Conservation (phyloP, 1,284 basidiomycete genomes). For the Inonotus obliquus region DNA sequence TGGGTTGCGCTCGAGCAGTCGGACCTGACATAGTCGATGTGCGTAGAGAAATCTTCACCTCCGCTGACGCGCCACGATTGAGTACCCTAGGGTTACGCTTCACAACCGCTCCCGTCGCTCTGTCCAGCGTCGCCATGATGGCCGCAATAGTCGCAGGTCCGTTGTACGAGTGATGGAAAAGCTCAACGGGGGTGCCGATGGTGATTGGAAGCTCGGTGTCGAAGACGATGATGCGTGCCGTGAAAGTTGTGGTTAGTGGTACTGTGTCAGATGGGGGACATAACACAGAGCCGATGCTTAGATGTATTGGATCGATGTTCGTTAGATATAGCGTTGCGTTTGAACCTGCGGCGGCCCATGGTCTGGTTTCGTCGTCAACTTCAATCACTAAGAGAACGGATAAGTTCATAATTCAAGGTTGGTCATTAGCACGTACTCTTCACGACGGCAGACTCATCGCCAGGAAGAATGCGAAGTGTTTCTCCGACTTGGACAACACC, state of each 20-base stretch:
- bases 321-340: constrained; percentile 86
- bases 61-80: constrained; percentile 77
- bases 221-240: constrained; percentile 90
- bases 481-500: constrained; percentile 94
- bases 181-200: constrained; percentile 82
- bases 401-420: background rate
- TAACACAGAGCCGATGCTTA: constrained; percentile 86
- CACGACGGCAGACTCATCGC: constrained; percentile 85
- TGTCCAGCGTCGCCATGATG: constrained; percentile 75
- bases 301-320: constrained; percentile 80
- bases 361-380: constrained; percentile 70
- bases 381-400: constrained; percentile 70
- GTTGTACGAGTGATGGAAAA: constrained; percentile 93
- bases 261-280: constrained; percentile 72
- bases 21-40: constrained; percentile 47
- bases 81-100: constrained; percentile 86
- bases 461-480: constrained; percentile 80
- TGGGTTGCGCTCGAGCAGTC: constrained; percentile 44
- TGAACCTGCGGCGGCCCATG: constrained; percentile 89
- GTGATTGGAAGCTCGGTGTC: constrained; percentile 90
- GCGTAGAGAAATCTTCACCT: constrained; percentile 79
- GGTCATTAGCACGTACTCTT: constrained; percentile 50
- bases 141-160: constrained; percentile 85
- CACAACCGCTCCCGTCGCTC: constrained; percentile 67
- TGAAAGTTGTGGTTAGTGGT: constrained; percentile 74